These are phyloP conservation scores for Taphrina flavorubra DNA, from an alignment of 1,139 yeast genomes.

Conservation along the genomic window DNA sequence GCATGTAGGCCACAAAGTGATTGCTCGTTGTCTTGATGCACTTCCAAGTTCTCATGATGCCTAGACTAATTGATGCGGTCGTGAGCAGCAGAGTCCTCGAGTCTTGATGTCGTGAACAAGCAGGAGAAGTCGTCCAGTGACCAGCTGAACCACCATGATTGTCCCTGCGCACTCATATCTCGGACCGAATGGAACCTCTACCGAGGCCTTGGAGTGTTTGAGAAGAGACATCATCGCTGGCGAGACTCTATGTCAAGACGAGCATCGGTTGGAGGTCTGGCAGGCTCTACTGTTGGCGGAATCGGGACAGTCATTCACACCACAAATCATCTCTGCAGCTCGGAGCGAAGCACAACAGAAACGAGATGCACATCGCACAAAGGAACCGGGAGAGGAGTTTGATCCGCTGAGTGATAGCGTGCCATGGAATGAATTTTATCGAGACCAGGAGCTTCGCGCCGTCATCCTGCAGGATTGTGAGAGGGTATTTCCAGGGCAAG, in stretches of 20 bases:
- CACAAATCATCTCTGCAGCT: not conserved
- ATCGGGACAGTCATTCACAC: constrained; percentile 1
- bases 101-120: too few species aligned
- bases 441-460: constrained; percentile 48
- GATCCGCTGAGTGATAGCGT: constrained; percentile 36
- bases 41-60: not conserved
- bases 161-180: constrained; percentile 37
- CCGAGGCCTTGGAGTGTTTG: constrained; percentile 33
- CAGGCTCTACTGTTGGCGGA: constrained; percentile 24
- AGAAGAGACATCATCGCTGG: constrained; percentile 29
- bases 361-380: not conserved
- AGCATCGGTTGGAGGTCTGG: constrained; percentile 28
- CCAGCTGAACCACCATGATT: not conserved
- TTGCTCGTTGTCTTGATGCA: not conserved
- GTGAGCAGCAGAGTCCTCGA: too few species aligned
- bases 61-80: too few species aligned
- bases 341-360: constrained; percentile 3
- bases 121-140: not conserved
- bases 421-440: constrained; percentile 45
- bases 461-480: constrained; percentile 58
- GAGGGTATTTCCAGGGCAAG: constrained; percentile 65
- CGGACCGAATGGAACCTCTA: constrained; percentile 4
- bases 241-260: constrained; percentile 16
- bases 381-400: constrained; percentile 8
- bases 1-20: too few species aligned